These are phyloP conservation scores for Betula pendula DNA, from an alignment of 306 rosid genomes.

Conservation along the genomic window DNA sequence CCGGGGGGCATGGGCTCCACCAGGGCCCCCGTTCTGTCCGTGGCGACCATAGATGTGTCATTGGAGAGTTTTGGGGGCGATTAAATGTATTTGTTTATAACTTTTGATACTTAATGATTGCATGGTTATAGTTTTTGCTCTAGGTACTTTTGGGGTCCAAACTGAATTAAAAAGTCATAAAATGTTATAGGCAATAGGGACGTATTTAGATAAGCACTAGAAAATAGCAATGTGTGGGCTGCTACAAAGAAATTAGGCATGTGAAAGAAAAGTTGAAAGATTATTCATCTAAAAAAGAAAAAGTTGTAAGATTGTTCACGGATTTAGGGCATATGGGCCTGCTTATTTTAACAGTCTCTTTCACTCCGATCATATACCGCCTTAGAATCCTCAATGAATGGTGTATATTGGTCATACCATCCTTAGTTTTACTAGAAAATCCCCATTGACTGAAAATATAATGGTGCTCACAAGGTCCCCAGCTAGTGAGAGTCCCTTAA, in stretches of 20 bases:
- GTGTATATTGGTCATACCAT: slow-evolving; percentile 43
- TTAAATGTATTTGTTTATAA: no score
- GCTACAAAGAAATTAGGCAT: not conserved
- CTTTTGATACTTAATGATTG: no score
- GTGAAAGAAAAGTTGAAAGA: slow-evolving; percentile 28
- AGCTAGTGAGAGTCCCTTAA: slow-evolving; percentile 31
- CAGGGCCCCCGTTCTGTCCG: no score
- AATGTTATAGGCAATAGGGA: no score
- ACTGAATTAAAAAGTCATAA: no score
- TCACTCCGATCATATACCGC: not conserved
- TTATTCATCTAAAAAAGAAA: not conserved
- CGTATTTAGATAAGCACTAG: no score
- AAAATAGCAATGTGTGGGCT: not conserved
- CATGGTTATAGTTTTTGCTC: no score
- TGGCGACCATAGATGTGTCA: no score
- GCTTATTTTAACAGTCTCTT: slow-evolving; percentile 17
- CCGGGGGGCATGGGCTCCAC: no score
- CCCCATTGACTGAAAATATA: slow-evolving; percentile 36
- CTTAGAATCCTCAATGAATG: slow-evolving; percentile 34
- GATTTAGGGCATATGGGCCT: slow-evolving; percentile 20
- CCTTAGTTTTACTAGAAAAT: slow-evolving; percentile 39
- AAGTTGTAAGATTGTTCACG: slow-evolving; percentile 19
- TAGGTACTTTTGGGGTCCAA: no score
- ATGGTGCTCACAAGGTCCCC: slow-evolving; percentile 25
- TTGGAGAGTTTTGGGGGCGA: no score